A percentile compares a stretch with the other conserved stretches of the same genome.
phyloP scores from a whole-genome alignment of 495 filamentous ascomycete genomes.

The Polyplosphaeria fusca region DNA sequence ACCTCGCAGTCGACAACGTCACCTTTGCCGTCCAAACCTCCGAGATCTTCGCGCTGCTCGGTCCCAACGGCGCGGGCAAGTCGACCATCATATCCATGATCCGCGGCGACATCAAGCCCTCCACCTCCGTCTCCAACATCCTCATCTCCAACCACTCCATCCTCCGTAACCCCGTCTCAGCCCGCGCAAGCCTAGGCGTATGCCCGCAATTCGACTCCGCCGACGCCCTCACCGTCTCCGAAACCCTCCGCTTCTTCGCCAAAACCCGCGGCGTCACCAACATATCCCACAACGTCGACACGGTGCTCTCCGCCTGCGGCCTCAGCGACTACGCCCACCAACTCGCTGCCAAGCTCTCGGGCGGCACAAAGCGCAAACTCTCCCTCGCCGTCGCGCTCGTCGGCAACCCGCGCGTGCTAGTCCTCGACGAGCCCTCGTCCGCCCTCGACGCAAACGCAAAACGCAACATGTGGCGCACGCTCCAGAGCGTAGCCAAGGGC shows the following conservation, averaged over 20 bases:
- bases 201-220: constrained; percentile 68
- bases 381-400: constrained; percentile 50
- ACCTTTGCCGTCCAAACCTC: constrained; percentile 72
- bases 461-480: constrained; percentile 50
- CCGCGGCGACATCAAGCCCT: constrained; percentile 62
- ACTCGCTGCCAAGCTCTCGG: constrained; percentile 44
- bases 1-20: constrained; percentile 73
- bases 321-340: constrained; percentile 36
- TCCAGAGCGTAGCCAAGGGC: constrained; percentile 24
- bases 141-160: constrained; percentile 71
- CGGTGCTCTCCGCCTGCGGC: constrained; percentile 30
- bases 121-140: constrained; percentile 55
- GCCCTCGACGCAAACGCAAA: constrained; percentile 54
- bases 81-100: constrained; percentile 80
- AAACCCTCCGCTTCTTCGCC: constrained; percentile 73
- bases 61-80: constrained; percentile 87
- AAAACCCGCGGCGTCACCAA: constrained; percentile 62
- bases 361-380: constrained; percentile 57
- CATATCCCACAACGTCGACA: constrained; percentile 59
- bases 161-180: constrained; percentile 55
- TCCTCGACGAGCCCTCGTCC: constrained; percentile 51
- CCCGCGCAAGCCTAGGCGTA: constrained; percentile 71
- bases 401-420: constrained; percentile 49
- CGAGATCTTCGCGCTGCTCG: constrained; percentile 80
- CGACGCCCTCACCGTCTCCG: constrained; percentile 47